phyloP scores from a whole-genome alignment of 306 rosid genomes.

The Gillenia trifoliata region DNA sequence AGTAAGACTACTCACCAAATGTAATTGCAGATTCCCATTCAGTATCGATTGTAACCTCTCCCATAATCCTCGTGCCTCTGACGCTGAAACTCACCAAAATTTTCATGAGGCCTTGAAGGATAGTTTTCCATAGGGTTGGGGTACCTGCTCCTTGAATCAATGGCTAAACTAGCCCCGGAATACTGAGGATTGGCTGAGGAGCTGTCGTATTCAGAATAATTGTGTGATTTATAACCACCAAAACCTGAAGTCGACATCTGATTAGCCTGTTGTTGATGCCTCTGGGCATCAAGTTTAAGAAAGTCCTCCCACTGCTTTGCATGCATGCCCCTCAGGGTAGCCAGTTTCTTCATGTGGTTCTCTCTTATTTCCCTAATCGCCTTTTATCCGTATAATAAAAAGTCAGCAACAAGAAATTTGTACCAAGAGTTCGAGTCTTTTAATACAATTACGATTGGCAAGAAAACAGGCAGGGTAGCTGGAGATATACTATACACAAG shows the following conservation, averaged over 20 bases:
- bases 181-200: constrained; percentile 53
- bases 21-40: constrained; percentile 37
- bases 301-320: constrained; percentile 86
- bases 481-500: background rate
- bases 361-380: constrained; percentile 79
- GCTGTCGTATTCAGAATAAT: constrained; percentile 63
- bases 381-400: constrained; percentile 38
- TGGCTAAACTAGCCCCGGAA: constrained; percentile 48
- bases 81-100: constrained; percentile 65
- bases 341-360: constrained; percentile 72
- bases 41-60: constrained; percentile 77
- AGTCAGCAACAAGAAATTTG: constrained; percentile 30
- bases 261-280: constrained; percentile 66
- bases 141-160: constrained; percentile 76
- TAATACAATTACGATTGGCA: constrained; percentile 6
- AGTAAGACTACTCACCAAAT: constrained; percentile 69
- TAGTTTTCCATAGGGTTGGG: constrained; percentile 56
- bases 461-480: background rate
- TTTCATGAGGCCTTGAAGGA: constrained; percentile 66
- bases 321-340: constrained; percentile 59
- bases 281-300: constrained; percentile 73
- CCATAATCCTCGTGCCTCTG: constrained; percentile 72
- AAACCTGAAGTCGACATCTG: constrained; percentile 57
- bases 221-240: constrained; percentile 66
- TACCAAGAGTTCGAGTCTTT: constrained; percentile 1